These are phyloP conservation scores for Boehmeria nivea DNA, from an alignment of 306 rosid species.

Conservation along the genomic window DNA sequence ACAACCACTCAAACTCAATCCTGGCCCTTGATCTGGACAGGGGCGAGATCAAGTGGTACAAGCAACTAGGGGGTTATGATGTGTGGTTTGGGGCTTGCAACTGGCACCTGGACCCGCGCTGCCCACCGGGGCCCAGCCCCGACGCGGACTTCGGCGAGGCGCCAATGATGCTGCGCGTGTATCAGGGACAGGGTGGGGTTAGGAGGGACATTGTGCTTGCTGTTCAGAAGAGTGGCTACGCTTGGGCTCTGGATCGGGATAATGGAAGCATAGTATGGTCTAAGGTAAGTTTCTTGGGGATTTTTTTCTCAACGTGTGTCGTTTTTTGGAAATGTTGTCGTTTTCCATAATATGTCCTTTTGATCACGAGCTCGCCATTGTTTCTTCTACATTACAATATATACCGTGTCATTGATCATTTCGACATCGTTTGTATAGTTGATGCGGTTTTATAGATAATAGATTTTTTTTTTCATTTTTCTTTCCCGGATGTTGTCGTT, in stretches of 20 bases:
- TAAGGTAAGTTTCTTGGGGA: constrained; percentile 35
- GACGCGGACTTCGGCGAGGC: constrained; percentile 64
- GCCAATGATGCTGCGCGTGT: constrained; percentile 44
- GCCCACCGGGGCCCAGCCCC: constrained; percentile 47
- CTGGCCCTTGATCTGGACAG: constrained; percentile 53
- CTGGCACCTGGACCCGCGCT: constrained; percentile 32
- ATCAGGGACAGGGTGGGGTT: constrained; percentile 22
- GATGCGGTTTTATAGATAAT: too few species aligned
- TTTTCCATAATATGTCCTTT: neutral
- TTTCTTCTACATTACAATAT: too few species aligned
- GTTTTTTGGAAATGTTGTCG: neutral
- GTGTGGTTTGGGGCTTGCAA: constrained; percentile 51
- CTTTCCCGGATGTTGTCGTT: too few species aligned
- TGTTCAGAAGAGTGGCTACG: constrained; percentile 59
- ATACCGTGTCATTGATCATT: too few species aligned
- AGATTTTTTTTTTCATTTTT: too few species aligned
- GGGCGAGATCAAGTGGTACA: constrained; percentile 49
- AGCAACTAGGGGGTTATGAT: constrained; percentile 67
- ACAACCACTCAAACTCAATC: constrained; percentile 51
- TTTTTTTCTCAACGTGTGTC: neutral
- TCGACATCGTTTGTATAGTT: too few species aligned
- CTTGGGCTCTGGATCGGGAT: constrained; percentile 59
- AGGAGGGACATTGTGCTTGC: constrained; percentile 46
- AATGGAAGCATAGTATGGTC: constrained; percentile 41
- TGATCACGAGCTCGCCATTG: neutral